Conservation (phyloP, 208 protist species). For the Sergeia podlipaevii region DNA sequence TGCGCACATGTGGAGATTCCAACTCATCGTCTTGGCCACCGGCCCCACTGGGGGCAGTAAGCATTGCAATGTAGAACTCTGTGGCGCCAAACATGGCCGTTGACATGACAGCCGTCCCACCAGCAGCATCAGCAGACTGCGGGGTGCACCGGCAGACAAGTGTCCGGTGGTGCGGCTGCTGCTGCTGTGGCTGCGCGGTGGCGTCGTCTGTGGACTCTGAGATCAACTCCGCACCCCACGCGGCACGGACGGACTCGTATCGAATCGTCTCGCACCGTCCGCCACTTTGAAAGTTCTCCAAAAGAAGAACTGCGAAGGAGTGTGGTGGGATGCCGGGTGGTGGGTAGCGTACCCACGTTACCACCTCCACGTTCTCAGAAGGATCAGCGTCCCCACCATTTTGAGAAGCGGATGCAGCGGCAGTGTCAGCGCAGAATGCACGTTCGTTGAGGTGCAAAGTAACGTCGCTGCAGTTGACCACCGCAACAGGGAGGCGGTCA, state of each 20-base stretch:
- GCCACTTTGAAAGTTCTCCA: background rate
- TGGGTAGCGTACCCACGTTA: conserved; percentile 36
- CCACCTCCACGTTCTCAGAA: background rate
- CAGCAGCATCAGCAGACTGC: background rate
- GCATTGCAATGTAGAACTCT: conserved; percentile 6
- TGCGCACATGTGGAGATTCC: background rate
- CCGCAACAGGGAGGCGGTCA: conserved; percentile 19
- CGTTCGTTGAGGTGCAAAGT: conserved; percentile 36
- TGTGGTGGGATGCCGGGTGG: conserved; percentile 38
- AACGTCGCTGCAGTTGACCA: conserved; percentile 37
- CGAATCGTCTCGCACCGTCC: conserved; percentile 9
- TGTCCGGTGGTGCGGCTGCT: background rate
- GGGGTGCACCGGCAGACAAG: background rate
- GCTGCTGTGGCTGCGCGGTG: background rate
- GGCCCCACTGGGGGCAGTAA: background rate
- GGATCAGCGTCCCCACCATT: background rate
- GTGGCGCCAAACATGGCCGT: background rate
- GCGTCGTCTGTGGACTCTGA: background rate
- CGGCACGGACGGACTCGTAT: conserved; percentile 35
- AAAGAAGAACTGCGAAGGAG: conserved; percentile 25
- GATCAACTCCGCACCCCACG: conserved; percentile 30
- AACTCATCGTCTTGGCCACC: conserved; percentile 8
- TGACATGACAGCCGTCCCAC: conserved; percentile 1
- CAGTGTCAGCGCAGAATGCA: conserved; percentile 4
- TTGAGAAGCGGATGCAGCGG: background rate